Conservation (phyloP, 2,329 filamentous ascomycete species). For the Ophiocordyceps camponoti-saundersi region DNA sequence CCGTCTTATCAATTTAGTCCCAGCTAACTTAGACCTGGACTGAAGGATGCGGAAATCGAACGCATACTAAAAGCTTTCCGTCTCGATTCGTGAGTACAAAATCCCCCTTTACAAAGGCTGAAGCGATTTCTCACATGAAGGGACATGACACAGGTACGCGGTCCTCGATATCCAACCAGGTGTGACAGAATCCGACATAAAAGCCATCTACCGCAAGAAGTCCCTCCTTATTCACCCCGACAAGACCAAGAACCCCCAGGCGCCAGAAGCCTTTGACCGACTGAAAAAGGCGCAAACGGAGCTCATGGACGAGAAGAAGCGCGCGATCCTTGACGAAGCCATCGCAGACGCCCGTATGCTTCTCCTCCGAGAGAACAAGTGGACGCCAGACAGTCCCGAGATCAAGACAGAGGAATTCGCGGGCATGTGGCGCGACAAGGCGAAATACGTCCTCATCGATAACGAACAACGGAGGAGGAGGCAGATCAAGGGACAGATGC, state of each 20-base stretch:
- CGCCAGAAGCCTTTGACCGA: constrained; percentile 90
- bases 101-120: neutral
- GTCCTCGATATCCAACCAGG: constrained; percentile 92
- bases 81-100: constrained; percentile 35
- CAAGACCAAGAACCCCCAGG: constrained; percentile 81
- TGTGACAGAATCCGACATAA: constrained; percentile 92
- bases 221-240: constrained; percentile 98
- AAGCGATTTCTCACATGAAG: too few relatives aligned
- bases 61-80: constrained; percentile 84
- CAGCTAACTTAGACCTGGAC: constrained; percentile 5
- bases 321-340: constrained; percentile 73
- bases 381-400: constrained; percentile 77
- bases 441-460: constrained; percentile 77
- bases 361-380: constrained; percentile 84
- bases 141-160: constrained; percentile 61
- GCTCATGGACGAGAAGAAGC: constrained; percentile 87
- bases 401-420: constrained; percentile 71
- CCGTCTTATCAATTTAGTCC: neutral
- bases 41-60: constrained; percentile 83
- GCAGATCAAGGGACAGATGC: constrained; percentile 86
- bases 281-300: constrained; percentile 87
- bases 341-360: constrained; percentile 94
- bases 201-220: constrained; percentile 83
- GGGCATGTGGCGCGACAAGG: constrained; percentile 77
- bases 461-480: constrained; percentile 72